These are phyloP conservation scores for Schizosaccharomyces cryophilus DNA, from an alignment of 805 yeast genomes.

Conservation along the genomic window DNA sequence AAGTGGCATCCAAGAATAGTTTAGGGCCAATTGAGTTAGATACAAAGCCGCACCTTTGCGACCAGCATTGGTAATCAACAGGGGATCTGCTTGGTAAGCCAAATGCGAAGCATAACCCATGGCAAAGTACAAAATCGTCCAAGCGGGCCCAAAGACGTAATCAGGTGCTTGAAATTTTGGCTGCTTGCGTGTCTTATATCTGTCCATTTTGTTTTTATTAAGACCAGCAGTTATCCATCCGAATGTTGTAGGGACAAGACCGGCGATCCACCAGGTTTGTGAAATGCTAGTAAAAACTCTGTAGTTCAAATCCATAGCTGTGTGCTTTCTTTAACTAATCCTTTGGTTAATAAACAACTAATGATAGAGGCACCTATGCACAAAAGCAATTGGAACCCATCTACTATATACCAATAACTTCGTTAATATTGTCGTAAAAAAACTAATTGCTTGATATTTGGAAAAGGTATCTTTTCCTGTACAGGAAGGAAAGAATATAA, in stretches of 20 bases:
- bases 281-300: not conserved
- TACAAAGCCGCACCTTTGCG: not conserved
- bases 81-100: not conserved
- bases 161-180: not conserved
- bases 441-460: no score
- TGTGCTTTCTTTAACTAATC: not conserved
- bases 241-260: not conserved
- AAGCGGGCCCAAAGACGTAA: slow-evolving; percentile 11
- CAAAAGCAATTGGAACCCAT: no score
- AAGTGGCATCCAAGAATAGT: slow-evolving; percentile 1
- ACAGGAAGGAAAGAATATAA: no score
- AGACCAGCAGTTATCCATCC: not conserved
- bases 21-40: not conserved
- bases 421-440: no score
- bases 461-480: no score
- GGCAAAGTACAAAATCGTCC: slow-evolving; percentile 1
- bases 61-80: not conserved
- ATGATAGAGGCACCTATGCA: no score
- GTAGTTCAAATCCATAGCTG: not conserved
- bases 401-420: no score
- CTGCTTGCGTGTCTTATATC: not conserved
- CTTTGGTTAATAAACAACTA: no score
- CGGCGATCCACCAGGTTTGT: not conserved
- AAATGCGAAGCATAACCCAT: slow-evolving; percentile 3
- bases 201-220: not conserved